Evolutionary conservation across 208 protist genomes (phyloP).

Genomic region (Trypanosoma lewisi): DNA sequence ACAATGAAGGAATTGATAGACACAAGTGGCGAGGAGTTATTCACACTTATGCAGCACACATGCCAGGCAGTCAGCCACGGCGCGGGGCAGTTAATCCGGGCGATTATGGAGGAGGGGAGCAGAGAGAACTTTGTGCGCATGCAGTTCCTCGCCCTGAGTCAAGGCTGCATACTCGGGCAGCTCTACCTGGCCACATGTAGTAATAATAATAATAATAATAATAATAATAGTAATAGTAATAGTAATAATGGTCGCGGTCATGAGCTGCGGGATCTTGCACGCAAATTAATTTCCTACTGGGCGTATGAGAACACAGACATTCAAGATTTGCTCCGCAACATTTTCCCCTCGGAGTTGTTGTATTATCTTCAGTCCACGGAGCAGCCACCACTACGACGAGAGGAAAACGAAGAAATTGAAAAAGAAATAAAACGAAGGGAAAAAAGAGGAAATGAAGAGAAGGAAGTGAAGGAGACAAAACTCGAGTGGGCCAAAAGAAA

Average conservation of each 20-base stretch:
- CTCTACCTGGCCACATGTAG: constrained; percentile 83
- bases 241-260: no score
- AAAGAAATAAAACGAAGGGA: constrained; percentile 55
- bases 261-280: constrained; percentile 73
- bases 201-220: no score
- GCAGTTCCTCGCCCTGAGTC: constrained; percentile 77
- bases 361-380: constrained; percentile 82
- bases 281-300: constrained; percentile 86
- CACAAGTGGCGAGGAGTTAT: constrained; percentile 67
- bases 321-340: constrained; percentile 86
- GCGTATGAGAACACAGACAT: constrained; percentile 66
- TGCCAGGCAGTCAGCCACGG: constrained; percentile 81
- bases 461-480: constrained; percentile 57
- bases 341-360: constrained; percentile 85
- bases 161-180: constrained; percentile 87
- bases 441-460: constrained; percentile 47
- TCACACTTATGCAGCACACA: constrained; percentile 70
- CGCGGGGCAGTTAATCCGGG: constrained; percentile 87
- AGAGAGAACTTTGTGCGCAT: constrained; percentile 78
- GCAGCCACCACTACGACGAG: constrained; percentile 33
- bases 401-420: constrained; percentile 52
- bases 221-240: no score
- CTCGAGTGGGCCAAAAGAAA: constrained; percentile 79
- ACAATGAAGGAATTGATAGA: constrained; percentile 69
- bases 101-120: constrained; percentile 90